These are phyloP conservation scores for Fusarium virguliforme DNA, from an alignment of 2,329 filamentous ascomycete species.

Conservation along the genomic window DNA sequence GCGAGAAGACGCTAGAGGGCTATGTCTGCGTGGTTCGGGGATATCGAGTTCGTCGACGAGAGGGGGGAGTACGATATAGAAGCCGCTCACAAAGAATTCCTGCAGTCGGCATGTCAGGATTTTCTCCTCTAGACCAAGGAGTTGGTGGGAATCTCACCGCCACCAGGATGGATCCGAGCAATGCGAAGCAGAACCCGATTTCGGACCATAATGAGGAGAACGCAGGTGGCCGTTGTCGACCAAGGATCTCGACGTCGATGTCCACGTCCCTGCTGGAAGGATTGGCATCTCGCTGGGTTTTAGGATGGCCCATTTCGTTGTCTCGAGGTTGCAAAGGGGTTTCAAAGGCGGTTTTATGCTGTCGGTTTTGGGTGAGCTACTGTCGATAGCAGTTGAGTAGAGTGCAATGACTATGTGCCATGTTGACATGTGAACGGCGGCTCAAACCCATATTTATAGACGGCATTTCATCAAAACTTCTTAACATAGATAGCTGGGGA, in stretches of 20 bases:
- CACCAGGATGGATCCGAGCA: conserved; percentile 12
- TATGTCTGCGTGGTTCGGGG: conserved; percentile 4
- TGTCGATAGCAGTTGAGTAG: not conserved
- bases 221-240: not conserved
- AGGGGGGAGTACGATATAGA: conserved; percentile 71
- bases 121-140: not conserved
- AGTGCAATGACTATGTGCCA: not conserved
- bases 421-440: not conserved
- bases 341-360: not conserved
- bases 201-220: conserved; percentile 6
- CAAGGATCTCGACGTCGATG: conserved; percentile 2
- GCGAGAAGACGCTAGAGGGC: conserved; percentile 17
- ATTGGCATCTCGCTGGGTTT: not conserved
- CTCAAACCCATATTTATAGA: not conserved
- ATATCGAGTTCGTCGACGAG: conserved; percentile 62
- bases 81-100: conserved; percentile 21
- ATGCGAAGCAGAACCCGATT: conserved; percentile 6
- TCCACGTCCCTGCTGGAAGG: not conserved
- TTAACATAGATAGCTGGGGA: not conserved
- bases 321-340: not conserved
- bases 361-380: not conserved
- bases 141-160: not conserved
- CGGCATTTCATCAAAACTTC: not conserved
- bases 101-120: not conserved
- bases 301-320: conserved; percentile 1